These are phyloP conservation scores for Saturnispora saitoi DNA, from an alignment of 805 yeast genomes.

Conservation along the genomic window DNA sequence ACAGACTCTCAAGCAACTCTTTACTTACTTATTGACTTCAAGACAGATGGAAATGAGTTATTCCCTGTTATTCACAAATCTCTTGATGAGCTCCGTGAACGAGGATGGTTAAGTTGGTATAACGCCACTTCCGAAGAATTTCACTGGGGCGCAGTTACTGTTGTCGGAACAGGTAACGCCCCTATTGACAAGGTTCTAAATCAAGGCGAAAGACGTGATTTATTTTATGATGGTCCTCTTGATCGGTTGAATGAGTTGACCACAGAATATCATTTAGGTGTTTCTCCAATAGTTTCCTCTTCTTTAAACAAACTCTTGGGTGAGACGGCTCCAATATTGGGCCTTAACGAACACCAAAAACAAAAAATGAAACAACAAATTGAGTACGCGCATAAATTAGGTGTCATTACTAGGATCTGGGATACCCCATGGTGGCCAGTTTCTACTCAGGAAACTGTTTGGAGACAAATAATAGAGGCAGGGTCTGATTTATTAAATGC, in stretches of 20 bases:
- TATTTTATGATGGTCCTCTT: conserved; percentile 50
- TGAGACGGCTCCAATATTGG: conserved; percentile 14
- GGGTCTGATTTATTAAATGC: conserved; percentile 56
- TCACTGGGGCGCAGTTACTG: conserved; percentile 47
- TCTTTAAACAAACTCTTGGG: conserved; percentile 23
- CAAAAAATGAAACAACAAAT: conserved; percentile 23
- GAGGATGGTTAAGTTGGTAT: conserved; percentile 43
- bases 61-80: conserved; percentile 38
- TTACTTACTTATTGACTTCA: conserved; percentile 56
- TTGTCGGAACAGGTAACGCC: conserved; percentile 58
- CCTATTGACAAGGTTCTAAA: conserved; percentile 35
- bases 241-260: conserved; percentile 12
- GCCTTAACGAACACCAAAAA: conserved; percentile 31
- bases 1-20: conserved; percentile 44
- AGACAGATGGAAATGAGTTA: conserved; percentile 45
- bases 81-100: conserved; percentile 39
- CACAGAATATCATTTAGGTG: conserved; percentile 6
- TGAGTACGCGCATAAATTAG: conserved; percentile 39
- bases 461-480: conserved; percentile 38
- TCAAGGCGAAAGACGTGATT: conserved; percentile 24
- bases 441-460: conserved; percentile 34
- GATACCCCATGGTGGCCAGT: conserved; percentile 65
- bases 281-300: conserved; percentile 32
- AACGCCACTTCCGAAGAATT: conserved; percentile 29
- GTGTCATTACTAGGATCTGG: conserved; percentile 58